Conservation (phyloP, 345 rosid species). For the Acer yangbiense region DNA sequence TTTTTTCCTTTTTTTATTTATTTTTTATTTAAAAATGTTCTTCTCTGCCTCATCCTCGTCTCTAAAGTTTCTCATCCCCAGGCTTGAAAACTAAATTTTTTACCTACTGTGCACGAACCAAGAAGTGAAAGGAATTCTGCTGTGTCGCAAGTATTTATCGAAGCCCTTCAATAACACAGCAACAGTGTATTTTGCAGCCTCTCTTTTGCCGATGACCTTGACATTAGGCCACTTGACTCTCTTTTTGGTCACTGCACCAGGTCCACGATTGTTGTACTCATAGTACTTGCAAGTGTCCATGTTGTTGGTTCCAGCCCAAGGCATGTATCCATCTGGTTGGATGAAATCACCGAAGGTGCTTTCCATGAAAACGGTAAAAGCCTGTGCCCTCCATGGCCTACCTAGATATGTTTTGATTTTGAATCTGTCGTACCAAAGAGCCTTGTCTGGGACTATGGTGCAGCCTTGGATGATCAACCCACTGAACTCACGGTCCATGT, state of each 20-base stretch:
- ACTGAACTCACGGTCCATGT: conserved; percentile 28
- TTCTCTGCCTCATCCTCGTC: neutral
- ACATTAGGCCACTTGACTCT: conserved; percentile 61
- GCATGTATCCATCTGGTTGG: conserved; percentile 61
- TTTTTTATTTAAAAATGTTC: neutral
- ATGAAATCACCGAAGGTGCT: conserved; percentile 57
- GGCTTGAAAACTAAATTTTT: neutral
- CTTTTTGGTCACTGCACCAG: conserved; percentile 45
- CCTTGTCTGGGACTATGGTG: conserved; percentile 66
- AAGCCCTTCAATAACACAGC: conserved; percentile 40
- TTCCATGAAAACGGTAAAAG: conserved; percentile 65
- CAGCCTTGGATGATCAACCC: conserved; percentile 75
- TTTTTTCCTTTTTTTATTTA: too few relatives aligned
- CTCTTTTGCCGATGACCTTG: conserved; percentile 36
- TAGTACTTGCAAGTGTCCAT: conserved; percentile 38
- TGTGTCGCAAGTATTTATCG: conserved; percentile 39
- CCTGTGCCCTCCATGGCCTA: conserved; percentile 71
- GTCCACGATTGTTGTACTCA: conserved; percentile 68
- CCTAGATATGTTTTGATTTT: conserved; percentile 58
- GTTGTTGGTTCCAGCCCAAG: conserved; percentile 43
- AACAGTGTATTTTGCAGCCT: conserved; percentile 45
- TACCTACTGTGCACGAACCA: conserved; percentile 28
- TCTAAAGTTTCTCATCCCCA: neutral
- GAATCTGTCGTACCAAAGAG: conserved; percentile 38
- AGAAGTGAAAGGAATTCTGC: conserved; percentile 43